Conservation (phyloP, 2,329 filamentous ascomycete species). For the Fusarium anguioides region DNA sequence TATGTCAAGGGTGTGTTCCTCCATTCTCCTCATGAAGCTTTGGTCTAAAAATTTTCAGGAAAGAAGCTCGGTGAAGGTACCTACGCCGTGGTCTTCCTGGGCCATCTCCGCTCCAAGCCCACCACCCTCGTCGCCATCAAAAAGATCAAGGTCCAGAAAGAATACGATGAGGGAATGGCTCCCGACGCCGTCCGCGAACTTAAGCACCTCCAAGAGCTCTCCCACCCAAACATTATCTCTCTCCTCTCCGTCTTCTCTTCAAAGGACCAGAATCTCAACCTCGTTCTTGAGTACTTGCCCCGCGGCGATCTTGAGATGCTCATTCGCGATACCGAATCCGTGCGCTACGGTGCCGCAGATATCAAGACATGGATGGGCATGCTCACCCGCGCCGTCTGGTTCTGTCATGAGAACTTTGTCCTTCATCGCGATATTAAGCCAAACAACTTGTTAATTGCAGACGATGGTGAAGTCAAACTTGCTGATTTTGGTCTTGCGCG, state of each 20-base stretch:
- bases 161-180: slow-evolving; percentile 90
- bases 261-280: slow-evolving; percentile 95
- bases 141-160: slow-evolving; percentile 88
- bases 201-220: slow-evolving; percentile 92
- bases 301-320: slow-evolving; percentile 96
- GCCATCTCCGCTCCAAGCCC: slow-evolving; percentile 79
- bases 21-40: no score
- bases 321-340: slow-evolving; percentile 81
- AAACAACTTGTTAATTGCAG: slow-evolving; percentile 95
- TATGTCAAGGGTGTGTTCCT: slow-evolving; percentile 80
- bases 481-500: slow-evolving; percentile 97
- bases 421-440: slow-evolving; percentile 99
- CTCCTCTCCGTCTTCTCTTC: slow-evolving; percentile 93
- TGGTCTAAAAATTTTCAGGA: slow-evolving; percentile 60
- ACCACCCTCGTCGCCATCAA: slow-evolving; percentile 87
- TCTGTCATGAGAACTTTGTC: slow-evolving; percentile 94
- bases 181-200: slow-evolving; percentile 97
- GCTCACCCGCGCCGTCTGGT: slow-evolving; percentile 92
- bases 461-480: slow-evolving; percentile 92
- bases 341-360: slow-evolving; percentile 87
- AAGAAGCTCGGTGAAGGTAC: slow-evolving; percentile 96
- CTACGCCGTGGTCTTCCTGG: slow-evolving; percentile 94
- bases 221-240: slow-evolving; percentile 94
- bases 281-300: slow-evolving; percentile 93
- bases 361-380: slow-evolving; percentile 99